Evolutionary conservation across 176 grass and related monocot genomes (phyloP), one percentile per base, ranked within the genome.

Genomic region (Oryza meyeriana): DNA sequence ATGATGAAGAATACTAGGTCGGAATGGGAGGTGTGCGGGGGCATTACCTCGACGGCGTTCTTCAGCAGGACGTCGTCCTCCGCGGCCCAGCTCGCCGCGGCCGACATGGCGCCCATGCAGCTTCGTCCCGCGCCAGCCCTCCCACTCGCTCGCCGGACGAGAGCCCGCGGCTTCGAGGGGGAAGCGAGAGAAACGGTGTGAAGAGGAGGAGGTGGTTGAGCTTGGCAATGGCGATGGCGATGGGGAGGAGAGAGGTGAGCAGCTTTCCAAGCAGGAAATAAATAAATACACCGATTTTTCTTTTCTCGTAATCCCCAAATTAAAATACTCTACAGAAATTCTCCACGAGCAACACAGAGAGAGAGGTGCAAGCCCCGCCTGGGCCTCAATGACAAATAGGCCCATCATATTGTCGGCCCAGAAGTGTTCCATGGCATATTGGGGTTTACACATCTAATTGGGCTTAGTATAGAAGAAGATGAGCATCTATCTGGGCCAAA

Each of bases 31-130:
- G 41, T 3, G 81, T 8, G 59, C 17, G 25, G 9, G 35, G 3
- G 8, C 10, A 1, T 75, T 92, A 89, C 91, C 88, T 93, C 91
- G 59, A 93, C 40, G 83, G 88, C 80, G 48, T 61, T 87, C 72
- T 85, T 87, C 10, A 93, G 91, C 9, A 87, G 66, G 61, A 90
- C 65, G 61, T 85, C 91, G 72, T 93, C 91, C 77, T 85, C 80
- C 12, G 39, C 72, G 20, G 79, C 55, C 91, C 91, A 90, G 14
- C 61, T 85, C 47, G 61, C 63, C 55, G 79, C 79, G 42, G 79
- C 31, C 42, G 79, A 58, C 30, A 81, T 71, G 30, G 78, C 32
- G 2, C 2, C 84, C 90, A 92, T 89, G 27, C 31, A 26, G 62
- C 38, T 16, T 22, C 42, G 26, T 55, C 50, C 50, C 50, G 10